Base-by-base conservation (phyloP, 129 eudicot species). In the Oenanthe sinensis region DNA sequence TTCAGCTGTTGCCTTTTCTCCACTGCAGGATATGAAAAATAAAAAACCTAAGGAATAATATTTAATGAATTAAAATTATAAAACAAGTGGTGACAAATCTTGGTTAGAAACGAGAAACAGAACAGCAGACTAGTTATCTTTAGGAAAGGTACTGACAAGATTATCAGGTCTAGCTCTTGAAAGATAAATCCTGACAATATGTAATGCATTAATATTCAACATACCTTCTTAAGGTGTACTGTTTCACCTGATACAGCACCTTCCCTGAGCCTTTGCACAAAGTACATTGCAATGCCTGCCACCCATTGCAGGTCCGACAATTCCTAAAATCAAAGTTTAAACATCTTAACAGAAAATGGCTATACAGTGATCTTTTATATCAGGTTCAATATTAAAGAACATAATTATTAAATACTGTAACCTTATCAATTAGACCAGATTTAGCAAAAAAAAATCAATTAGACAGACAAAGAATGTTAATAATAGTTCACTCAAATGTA, bases 261-360 rank as follows among this genome's bases (percentile, higher is more conserved):
- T 77, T 88, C 76, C 98, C 98, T 49, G 92, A 85, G 77, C 98
- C 98, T 88, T 60, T 85, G 85, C 98, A 94, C 98, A 88, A 81
- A n/a, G 98, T 94, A 75, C 98, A 94, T 58, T 87, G 90, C 80
- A 94, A 73, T 26, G 97, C 98, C 77, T 90, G 90, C 98, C 97
- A 94, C 70, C 98, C 98, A 68, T 77, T 85, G 88, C 98, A 94
- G 54, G 91, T 91, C 77, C 83, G 83, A 79, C 98, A 94, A 54
- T 91, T 82, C 79, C 98, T 94, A 83, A 81, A 79, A 46, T 76
- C 78, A 75, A 80, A 63, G 52, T 52, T 72, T 4, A 26, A 75
- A 58, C 45, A 73, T 79, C 33, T 77, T 84, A 80, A 78, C 60
- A 50, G 6, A 52, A 48, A 39, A 19, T 8, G n/a, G 44, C 19